Evolutionary conservation across 2,329 filamentous ascomycete genomes (phyloP).

Genomic region (Nemania serpens): DNA sequence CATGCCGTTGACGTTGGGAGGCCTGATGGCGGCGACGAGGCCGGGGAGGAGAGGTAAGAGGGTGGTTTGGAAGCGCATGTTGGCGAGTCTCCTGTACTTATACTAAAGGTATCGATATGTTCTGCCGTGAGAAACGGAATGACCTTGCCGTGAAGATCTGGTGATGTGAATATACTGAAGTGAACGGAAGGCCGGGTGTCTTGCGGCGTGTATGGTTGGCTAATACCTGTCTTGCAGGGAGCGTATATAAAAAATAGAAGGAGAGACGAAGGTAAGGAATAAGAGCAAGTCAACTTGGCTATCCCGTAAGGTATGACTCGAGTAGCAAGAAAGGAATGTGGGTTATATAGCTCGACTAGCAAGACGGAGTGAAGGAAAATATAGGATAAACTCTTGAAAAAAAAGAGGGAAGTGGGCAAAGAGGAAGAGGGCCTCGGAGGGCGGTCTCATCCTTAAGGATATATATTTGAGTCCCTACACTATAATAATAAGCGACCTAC

Average conservation of each 20-base stretch:
- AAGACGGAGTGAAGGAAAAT: constrained; percentile 35
- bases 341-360: constrained; percentile 36
- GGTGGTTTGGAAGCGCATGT: constrained; percentile 39
- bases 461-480: constrained; percentile 34
- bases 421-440: constrained; percentile 19
- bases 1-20: constrained; percentile 38
- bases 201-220: constrained; percentile 4
- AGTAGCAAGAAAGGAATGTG: constrained; percentile 33
- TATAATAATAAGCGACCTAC: neutral
- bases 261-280: constrained; percentile 31
- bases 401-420: constrained; percentile 25
- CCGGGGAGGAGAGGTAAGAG: constrained; percentile 36
- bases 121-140: constrained; percentile 10
- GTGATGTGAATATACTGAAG: neutral
- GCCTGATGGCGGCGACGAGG: constrained; percentile 37
- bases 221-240: constrained; percentile 38
- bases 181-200: constrained; percentile 22
- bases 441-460: constrained; percentile 31
- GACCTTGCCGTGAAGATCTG: constrained; percentile 13
- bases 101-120: constrained; percentile 22
- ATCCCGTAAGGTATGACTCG: neutral
- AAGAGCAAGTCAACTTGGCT: constrained; percentile 23
- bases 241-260: constrained; percentile 30
- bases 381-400: constrained; percentile 30
- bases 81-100: constrained; percentile 22